Evolutionary conservation across 2,329 filamentous ascomycete species (phyloP), one percentile per base, ranked within the genome.

Genomic region (Dryadomyces quercus-mongolicae): DNA sequence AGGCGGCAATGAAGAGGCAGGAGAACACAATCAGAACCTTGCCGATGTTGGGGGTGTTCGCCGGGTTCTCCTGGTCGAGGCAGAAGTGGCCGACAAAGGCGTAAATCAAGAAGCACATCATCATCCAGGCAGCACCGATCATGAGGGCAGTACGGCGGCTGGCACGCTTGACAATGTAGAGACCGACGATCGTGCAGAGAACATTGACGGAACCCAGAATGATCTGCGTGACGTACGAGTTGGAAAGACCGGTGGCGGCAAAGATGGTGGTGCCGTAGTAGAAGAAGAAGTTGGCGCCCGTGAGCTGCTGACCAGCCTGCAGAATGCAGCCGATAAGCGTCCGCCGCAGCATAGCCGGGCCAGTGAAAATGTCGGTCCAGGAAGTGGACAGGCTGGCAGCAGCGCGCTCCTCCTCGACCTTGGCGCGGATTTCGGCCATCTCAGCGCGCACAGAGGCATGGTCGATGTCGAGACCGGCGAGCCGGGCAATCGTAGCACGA

Each of bases 1-100:
- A 88, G 74, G 85, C 86, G 72, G 85, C 85, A 65, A 88, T 87
- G 68, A 82, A 86, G 60, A 86, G 74, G 68, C 82, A 86, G 5
- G 54, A 55, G 45, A 55, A 54, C 4, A 44, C 40, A 38, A 82
- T 73, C 55, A 84, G 83, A 1, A 78, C 74, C n/a, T 83, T 78
- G 20, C 74, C 72, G 0, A 74, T 74, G 60, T 77, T 77, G 56
- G 81, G 76, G 0, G 74, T 78, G 0, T 63, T 66, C 3, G 75
- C 51, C 56, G 73, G 78, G 60, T 71, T 55, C 46, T 70, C 63
- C 61, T 81, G 79, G 38, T 73, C 71, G 0, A 77, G 76, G 2
- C 77, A 76, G 18, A 75, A 64, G 0, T 77, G 81, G 47, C 81
- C 81, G 1, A 74, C 66, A 56, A 82, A 69, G 48, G 78, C 81